These are phyloP conservation scores for Moesziomyces antarcticus DNA, from an alignment of 1,284 basidiomycete genomes.

Conservation along the genomic window DNA sequence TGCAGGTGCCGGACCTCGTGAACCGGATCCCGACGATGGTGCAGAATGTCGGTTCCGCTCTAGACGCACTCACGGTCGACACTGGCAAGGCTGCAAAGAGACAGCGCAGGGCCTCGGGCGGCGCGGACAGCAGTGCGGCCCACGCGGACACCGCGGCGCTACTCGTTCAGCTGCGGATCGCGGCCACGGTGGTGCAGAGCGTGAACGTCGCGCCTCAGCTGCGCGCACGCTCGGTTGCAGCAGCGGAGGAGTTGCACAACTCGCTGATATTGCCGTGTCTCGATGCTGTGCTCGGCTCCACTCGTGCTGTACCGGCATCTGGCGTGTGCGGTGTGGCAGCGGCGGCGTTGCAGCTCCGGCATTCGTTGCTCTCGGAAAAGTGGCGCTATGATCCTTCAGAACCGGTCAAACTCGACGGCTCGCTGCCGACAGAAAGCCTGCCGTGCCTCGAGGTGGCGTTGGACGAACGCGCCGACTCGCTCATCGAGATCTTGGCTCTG, in stretches of 20 bases:
- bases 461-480: conserved; percentile 28
- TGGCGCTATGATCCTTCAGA: conserved; percentile 44
- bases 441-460: conserved; percentile 27
- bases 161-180: conserved; percentile 22
- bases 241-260: conserved; percentile 37
- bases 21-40: conserved; percentile 8
- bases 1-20: conserved; percentile 37
- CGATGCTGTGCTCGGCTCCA: conserved; percentile 14
- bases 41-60: conserved; percentile 4
- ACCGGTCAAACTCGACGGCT: conserved; percentile 44
- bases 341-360: conserved; percentile 32
- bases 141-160: conserved; percentile 1
- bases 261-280: conserved; percentile 27
- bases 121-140: conserved; percentile 3
- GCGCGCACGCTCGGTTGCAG: conserved; percentile 28
- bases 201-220: conserved; percentile 27
- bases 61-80: background rate
- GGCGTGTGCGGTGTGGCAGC: conserved; percentile 21
- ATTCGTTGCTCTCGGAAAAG: conserved; percentile 31
- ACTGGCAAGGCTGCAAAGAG: conserved; percentile 18
- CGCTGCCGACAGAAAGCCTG: conserved; percentile 29
- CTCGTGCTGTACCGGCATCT: background rate
- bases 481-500: conserved; percentile 20
- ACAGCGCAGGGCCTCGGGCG: conserved; percentile 14
- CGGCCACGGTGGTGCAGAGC: conserved; percentile 31